A percentile compares a stretch with the other conserved stretches of the same genome.
These are phyloP conservation scores for Dryas integrifolia DNA, from an alignment of 331 rosid species.

Conservation along the genomic window DNA sequence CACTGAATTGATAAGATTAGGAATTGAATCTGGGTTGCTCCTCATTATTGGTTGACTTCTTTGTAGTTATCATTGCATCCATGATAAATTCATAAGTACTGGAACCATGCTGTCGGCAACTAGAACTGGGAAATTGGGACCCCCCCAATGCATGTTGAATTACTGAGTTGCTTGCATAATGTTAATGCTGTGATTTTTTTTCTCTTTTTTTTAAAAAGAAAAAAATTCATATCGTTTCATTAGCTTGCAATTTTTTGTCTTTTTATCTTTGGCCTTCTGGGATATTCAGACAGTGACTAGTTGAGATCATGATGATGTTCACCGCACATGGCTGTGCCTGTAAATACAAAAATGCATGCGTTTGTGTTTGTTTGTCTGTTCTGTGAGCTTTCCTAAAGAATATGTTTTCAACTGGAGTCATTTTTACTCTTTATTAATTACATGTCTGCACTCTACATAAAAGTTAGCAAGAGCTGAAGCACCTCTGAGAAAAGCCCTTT, in stretches of 20 bases:
- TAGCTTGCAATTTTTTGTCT: background rate
- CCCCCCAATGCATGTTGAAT: conserved; percentile 22
- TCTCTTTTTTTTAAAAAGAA: background rate
- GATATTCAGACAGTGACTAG: too few species aligned
- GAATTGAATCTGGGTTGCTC: conserved; percentile 43
- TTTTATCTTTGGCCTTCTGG: background rate
- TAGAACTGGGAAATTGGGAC: conserved; percentile 15
- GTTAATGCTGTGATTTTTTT: conserved; percentile 2
- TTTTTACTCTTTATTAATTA: background rate
- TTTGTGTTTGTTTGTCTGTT: background rate
- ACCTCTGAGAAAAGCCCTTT: background rate
- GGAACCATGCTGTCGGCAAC: conserved; percentile 42
- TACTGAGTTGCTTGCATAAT: conserved; percentile 4
- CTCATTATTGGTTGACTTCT: conserved; percentile 66
- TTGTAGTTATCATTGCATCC: conserved; percentile 53
- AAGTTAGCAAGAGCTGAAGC: conserved; percentile 6
- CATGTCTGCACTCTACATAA: background rate
- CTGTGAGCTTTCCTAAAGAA: background rate
- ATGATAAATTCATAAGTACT: conserved; percentile 44
- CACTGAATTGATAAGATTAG: conserved; percentile 34
- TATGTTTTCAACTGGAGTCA: conserved; percentile 6
- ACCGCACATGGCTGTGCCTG: conserved; percentile 12
- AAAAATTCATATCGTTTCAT: too few species aligned
- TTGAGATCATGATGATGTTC: conserved; percentile 14
- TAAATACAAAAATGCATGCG: conserved; percentile 12